phyloP scores from a whole-genome alignment of 2,329 filamentous ascomycete genomes.

The Penicillium sp. region DNA sequence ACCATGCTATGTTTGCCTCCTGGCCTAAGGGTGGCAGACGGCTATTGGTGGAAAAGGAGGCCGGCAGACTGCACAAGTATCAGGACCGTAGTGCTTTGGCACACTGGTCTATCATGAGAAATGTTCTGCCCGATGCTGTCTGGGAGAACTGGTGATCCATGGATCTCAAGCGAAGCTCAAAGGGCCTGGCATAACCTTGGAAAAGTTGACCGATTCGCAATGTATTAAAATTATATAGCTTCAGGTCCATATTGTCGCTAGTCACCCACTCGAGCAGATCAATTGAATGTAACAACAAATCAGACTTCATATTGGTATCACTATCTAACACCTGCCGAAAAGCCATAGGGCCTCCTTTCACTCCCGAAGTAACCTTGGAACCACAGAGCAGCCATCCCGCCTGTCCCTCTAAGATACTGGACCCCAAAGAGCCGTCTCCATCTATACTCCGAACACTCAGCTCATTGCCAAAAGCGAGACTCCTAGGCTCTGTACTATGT shows the following conservation, averaged over 20 bases:
- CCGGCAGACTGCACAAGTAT: constrained; percentile 66
- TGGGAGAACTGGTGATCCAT: constrained; percentile 94
- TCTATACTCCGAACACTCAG: constrained; percentile 12
- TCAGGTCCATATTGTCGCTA: neutral
- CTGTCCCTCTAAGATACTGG: neutral
- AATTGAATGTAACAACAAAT: constrained; percentile 1
- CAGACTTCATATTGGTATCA: constrained; percentile 31
- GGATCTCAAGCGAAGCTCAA: neutral
- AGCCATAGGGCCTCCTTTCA: constrained; percentile 22
- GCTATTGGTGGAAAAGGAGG: constrained; percentile 54
- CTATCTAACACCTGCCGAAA: constrained; percentile 29
- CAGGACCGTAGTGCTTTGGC: constrained; percentile 76
- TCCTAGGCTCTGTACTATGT: constrained; percentile 22
- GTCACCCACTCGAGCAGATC: neutral
- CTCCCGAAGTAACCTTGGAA: constrained; percentile 8
- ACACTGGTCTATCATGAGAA: constrained; percentile 92
- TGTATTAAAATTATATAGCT: neutral
- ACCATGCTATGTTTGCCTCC: constrained; percentile 39
- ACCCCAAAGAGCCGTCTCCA: neutral
- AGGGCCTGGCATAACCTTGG: neutral
- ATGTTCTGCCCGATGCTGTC: constrained; percentile 71
- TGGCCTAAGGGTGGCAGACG: constrained; percentile 48
- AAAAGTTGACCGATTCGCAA: neutral
- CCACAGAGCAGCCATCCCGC: constrained; percentile 9
- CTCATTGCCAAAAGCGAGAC: constrained; percentile 8